These are phyloP conservation scores for Sporisorium graminicola DNA, from an alignment of 1,284 basidiomycete species.

Conservation along the genomic window DNA sequence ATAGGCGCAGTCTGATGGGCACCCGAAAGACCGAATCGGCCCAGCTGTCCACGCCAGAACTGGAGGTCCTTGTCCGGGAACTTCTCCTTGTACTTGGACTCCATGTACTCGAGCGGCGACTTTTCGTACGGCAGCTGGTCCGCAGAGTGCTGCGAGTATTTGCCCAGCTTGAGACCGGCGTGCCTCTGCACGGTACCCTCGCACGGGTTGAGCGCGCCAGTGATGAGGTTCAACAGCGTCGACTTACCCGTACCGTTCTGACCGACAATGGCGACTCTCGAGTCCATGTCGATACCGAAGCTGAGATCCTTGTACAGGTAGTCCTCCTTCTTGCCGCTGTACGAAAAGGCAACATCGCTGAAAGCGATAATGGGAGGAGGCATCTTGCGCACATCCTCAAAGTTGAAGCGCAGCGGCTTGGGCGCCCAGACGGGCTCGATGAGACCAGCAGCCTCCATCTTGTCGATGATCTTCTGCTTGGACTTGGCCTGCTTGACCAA, in stretches of 20 bases:
- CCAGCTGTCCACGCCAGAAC: slow-evolving; percentile 94
- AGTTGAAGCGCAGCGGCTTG: slow-evolving; percentile 88
- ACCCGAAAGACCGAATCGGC: slow-evolving; percentile 94
- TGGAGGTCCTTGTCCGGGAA: slow-evolving; percentile 94
- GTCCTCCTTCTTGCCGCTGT: slow-evolving; percentile 85
- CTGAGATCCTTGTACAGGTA: slow-evolving; percentile 88
- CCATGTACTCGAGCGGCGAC: slow-evolving; percentile 94
- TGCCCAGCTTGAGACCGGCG: slow-evolving; percentile 86
- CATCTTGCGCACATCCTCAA: slow-evolving; percentile 92
- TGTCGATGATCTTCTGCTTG: slow-evolving; percentile 97
- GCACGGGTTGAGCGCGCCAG: slow-evolving; percentile 81
- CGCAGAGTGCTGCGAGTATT: slow-evolving; percentile 96
- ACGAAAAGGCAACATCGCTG: slow-evolving; percentile 92
- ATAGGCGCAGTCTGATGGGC: slow-evolving; percentile 93
- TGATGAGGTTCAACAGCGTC: slow-evolving; percentile 95
- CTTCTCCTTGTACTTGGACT: slow-evolving; percentile 74
- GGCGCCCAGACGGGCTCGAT: slow-evolving; percentile 86
- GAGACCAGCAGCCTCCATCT: slow-evolving; percentile 99
- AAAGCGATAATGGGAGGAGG: slow-evolving; percentile 98
- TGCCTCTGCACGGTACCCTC: slow-evolving; percentile 91
- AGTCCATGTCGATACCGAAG: slow-evolving; percentile 90
- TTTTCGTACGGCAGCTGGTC: slow-evolving; percentile 97
- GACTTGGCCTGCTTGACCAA: slow-evolving; percentile 98
- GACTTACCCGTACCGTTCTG: slow-evolving; percentile 99
- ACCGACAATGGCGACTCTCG: slow-evolving; percentile 94